A percentile compares a stretch with the other conserved stretches of the same genome.
These are phyloP conservation scores for Quercus engelmannii DNA, from an alignment of 306 rosid genomes.

Conservation along the genomic window DNA sequence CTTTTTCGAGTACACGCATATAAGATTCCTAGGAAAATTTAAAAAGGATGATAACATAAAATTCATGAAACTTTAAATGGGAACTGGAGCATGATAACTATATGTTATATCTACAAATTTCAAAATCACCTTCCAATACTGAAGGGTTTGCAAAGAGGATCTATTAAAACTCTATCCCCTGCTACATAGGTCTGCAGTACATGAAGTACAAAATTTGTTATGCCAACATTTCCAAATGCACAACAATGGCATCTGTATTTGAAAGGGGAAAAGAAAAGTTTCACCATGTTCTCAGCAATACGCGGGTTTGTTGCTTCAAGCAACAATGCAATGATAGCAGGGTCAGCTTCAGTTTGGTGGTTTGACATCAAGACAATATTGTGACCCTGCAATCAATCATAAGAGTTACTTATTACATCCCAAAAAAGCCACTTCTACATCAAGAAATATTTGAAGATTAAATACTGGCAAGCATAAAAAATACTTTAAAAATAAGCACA, in stretches of 20 bases:
- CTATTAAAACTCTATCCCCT: slow-evolving; percentile 92
- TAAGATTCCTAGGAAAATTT: slow-evolving; percentile 64
- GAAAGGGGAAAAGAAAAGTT: slow-evolving; percentile 13
- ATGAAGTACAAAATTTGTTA: slow-evolving; percentile 33
- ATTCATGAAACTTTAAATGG: not conserved
- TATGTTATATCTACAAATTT: slow-evolving; percentile 22
- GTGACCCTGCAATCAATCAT: slow-evolving; percentile 74
- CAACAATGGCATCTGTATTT: slow-evolving; percentile 1
- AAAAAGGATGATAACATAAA: not conserved
- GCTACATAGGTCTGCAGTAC: slow-evolving; percentile 75
- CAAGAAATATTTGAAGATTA: not conserved
- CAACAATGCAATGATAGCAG: slow-evolving; percentile 84
- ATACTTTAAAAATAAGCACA: slow-evolving; percentile 19
- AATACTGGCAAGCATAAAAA: slow-evolving; percentile 2
- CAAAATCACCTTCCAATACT: slow-evolving; percentile 88
- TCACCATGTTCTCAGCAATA: slow-evolving; percentile 83
- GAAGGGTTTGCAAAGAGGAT: slow-evolving; percentile 96
- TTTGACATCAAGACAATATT: slow-evolving; percentile 90
- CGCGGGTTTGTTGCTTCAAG: slow-evolving; percentile 64
- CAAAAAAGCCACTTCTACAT: slow-evolving; percentile 5
- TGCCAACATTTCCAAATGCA: slow-evolving; percentile 24
- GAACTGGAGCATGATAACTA: not conserved
- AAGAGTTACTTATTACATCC: slow-evolving; percentile 19
- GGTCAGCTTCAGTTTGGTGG: slow-evolving; percentile 99
- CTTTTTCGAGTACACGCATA: slow-evolving; percentile 97